These are phyloP conservation scores for Pachyrhizus erosus DNA, from an alignment of 306 rosid species.

Conservation along the genomic window DNA sequence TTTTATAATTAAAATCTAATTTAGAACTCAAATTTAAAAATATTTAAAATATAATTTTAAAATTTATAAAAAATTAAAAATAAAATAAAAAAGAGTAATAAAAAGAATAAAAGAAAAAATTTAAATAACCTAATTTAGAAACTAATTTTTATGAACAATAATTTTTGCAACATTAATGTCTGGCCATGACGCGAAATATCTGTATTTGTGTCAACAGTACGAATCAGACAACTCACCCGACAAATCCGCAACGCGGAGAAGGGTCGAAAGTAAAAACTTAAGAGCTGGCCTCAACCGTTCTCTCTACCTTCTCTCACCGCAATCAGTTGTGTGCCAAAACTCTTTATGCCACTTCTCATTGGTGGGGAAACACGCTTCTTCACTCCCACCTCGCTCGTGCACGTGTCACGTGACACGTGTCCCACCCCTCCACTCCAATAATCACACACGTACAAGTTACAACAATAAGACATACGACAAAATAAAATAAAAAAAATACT, in stretches of 20 bases:
- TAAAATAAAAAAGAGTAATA: no score
- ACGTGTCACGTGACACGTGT: constrained; percentile 4
- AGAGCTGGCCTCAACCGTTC: background rate
- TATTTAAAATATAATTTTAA: no score
- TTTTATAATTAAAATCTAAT: no score
- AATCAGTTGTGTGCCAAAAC: no score
- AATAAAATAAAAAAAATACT: background rate
- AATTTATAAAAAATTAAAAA: no score
- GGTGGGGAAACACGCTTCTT: constrained; percentile 21
- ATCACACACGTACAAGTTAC: background rate
- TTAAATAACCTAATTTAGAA: no score
- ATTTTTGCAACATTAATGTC: background rate
- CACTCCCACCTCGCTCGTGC: background rate
- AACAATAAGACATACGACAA: no score
- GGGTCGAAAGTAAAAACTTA: background rate
- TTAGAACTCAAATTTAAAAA: no score
- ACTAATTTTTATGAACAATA: no score
- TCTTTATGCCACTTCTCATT: constrained; percentile 10
- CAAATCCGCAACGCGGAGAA: constrained; percentile 6
- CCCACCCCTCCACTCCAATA: background rate
- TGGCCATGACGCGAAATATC: background rate
- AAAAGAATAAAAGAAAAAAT: no score
- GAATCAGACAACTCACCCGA: constrained; percentile 45
- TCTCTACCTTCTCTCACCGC: no score
- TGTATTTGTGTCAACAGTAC: background rate